Conservation (phyloP, 2,329 filamentous ascomycete species). For the Stagonosporopsis tanaceti region DNA sequence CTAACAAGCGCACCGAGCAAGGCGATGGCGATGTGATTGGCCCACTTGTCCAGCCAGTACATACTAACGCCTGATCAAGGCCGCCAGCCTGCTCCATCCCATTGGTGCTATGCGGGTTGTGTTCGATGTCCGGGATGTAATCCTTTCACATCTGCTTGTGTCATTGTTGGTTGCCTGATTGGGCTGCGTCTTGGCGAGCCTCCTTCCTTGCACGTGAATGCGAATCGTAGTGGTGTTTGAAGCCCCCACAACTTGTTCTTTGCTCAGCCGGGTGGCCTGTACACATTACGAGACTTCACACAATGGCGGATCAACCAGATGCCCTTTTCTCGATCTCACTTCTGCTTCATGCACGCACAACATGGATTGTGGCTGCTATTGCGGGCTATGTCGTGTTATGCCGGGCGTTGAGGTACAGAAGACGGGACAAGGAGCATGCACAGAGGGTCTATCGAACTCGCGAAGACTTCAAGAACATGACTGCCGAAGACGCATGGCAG, state of each 20-base stretch:
- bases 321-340: background rate
- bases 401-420: slow-evolving; percentile 48
- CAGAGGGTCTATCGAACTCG: slow-evolving; percentile 57
- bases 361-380: slow-evolving; percentile 19
- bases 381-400: slow-evolving; percentile 46
- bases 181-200: background rate
- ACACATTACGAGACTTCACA: background rate
- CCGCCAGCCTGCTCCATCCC: background rate
- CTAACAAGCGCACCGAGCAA: background rate
- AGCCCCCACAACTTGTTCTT: background rate
- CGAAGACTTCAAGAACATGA: slow-evolving; percentile 61
- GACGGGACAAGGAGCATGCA: slow-evolving; percentile 50
- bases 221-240: background rate
- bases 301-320: slow-evolving; percentile 6
- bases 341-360: slow-evolving; percentile 5
- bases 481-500: slow-evolving; percentile 60
- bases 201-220: background rate
- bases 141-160: background rate
- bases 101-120: background rate
- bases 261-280: background rate
- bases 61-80: background rate
- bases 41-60: too few relatives aligned
- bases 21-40: background rate
- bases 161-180: slow-evolving; percentile 8
- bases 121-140: background rate